Conservation (phyloP, 192 early-diverging fungal genomes). For the Rhizoclosmatium sp. region DNA sequence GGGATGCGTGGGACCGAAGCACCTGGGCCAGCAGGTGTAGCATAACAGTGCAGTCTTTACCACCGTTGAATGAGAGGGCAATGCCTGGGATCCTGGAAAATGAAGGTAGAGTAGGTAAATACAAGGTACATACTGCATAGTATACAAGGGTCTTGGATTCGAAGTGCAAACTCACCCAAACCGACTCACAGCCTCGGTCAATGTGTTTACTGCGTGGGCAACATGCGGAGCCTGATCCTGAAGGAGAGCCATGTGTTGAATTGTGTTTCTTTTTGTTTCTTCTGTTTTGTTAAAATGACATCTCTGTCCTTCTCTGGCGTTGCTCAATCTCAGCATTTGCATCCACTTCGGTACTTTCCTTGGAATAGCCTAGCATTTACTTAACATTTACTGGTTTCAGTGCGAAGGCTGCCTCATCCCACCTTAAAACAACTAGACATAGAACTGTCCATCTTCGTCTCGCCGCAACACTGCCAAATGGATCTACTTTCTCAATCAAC, state of each 20-base stretch:
- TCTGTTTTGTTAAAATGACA: background rate
- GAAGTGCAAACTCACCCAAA: slow-evolving; percentile 8
- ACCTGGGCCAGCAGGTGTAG: slow-evolving; percentile 81
- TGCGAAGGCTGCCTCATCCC: background rate
- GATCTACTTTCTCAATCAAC: background rate
- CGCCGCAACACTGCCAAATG: too few relatives aligned
- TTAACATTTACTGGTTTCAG: background rate
- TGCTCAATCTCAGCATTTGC: background rate
- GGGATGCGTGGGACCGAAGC: slow-evolving; percentile 46
- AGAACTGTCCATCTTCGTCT: too few relatives aligned
- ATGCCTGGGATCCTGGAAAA: slow-evolving; percentile 64
- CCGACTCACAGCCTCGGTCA: background rate
- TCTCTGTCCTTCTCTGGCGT: background rate
- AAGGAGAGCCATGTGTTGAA: background rate
- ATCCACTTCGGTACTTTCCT: background rate
- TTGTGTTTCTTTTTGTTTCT: background rate
- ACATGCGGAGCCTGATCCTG: background rate
- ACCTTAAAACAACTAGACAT: background rate
- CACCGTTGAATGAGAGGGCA: slow-evolving; percentile 92
- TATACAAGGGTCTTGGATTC: background rate
- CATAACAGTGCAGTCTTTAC: slow-evolving; percentile 96
- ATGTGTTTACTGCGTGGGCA: background rate
- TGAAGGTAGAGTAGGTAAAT: background rate
- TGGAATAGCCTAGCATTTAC: too few relatives aligned
- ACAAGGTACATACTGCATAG: background rate